Evolutionary conservation across 2,329 filamentous ascomycete genomes (phyloP), one percentile per base, ranked within the genome.

Genomic region (Leptodontidium sp.): DNA sequence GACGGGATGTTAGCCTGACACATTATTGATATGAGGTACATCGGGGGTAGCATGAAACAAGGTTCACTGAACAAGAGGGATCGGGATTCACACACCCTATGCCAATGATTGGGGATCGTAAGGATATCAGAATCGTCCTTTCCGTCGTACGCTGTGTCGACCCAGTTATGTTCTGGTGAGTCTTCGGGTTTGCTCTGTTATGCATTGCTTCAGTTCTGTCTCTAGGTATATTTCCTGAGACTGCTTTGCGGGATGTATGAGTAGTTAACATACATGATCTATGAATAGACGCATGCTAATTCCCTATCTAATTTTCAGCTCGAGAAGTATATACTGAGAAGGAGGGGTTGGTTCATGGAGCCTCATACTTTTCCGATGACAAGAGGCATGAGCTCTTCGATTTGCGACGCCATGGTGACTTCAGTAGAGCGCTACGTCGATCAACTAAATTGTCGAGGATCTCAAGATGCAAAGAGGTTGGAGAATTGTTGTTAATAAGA

Each of bases 21-120:
- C 2, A 32, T 21, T 43, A 17, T 35, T 21, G 21, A 21, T 21
- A 21, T 21, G 21, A 21, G 21, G 21, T 21, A 21, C 21, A 21
- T 21, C 21, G 21, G 21, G 21, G 21, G 21, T 21, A 21, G 21
- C 21, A 21, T 21, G 21, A 21, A 21, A 21, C 21, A 21, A 21
- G 21, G 21, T 21, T 21, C 21, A 21, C 21, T 21, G 21, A 21
- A 21, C 21, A 21, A 40, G 38, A 40, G 38, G 38, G 38, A 40
- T 32, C 21, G 21, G 21, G 32, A 35, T 35, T 5, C 4, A 66
- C 14, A 21, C 29, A 68, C 68, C 26, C 35, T 29, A 62, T 70
- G 68, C 68, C 65, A 70, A 49, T 70, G 65, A 32, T 53, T 62
- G 4, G 65, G 57, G 5, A 68, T 61, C n/a, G 50, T 50, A 4